These are phyloP conservation scores for Fusarium citri DNA, from an alignment of 2,329 filamentous ascomycete genomes.

Conservation along the genomic window DNA sequence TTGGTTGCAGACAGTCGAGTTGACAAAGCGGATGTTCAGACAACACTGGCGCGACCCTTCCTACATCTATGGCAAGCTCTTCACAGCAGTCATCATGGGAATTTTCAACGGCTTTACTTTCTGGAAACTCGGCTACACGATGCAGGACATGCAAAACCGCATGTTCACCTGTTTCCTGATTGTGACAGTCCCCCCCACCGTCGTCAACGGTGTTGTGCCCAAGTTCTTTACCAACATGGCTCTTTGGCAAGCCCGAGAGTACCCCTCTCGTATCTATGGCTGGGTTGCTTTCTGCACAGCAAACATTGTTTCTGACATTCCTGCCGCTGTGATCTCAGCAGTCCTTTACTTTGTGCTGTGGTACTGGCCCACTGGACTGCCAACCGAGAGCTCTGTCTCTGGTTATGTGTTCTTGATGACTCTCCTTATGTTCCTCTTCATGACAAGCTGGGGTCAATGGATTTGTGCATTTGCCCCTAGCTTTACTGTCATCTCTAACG, in stretches of 20 bases:
- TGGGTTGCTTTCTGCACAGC: conserved; percentile 82
- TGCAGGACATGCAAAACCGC: conserved; percentile 79
- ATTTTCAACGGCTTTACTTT: conserved; percentile 87
- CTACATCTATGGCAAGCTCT: conserved; percentile 82
- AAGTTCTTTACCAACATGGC: conserved; percentile 81
- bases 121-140: conserved; percentile 72
- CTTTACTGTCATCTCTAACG: conserved; percentile 82
- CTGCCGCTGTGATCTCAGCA: conserved; percentile 71
- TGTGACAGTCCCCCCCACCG: conserved; percentile 71
- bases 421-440: conserved; percentile 81
- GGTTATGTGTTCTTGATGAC: conserved; percentile 85
- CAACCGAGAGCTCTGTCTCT: conserved; percentile 70
- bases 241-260: conserved; percentile 79
- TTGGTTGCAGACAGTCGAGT: conserved; percentile 69
- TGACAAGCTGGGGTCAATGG: conserved; percentile 83
- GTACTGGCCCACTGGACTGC: conserved; percentile 81
- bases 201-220: conserved; percentile 80
- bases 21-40: conserved; percentile 76
- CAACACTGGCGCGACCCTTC: conserved; percentile 82
- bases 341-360: conserved; percentile 79
- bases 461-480: conserved; percentile 84
- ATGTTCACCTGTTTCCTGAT: conserved; percentile 80
- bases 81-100: conserved; percentile 75
- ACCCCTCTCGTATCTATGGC: conserved; percentile 79
- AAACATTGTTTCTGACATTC: conserved; percentile 78